phyloP scores from a whole-genome alignment of 225 moss, liverwort and hornwort genomes.

The Takakia lepidozioides region DNA sequence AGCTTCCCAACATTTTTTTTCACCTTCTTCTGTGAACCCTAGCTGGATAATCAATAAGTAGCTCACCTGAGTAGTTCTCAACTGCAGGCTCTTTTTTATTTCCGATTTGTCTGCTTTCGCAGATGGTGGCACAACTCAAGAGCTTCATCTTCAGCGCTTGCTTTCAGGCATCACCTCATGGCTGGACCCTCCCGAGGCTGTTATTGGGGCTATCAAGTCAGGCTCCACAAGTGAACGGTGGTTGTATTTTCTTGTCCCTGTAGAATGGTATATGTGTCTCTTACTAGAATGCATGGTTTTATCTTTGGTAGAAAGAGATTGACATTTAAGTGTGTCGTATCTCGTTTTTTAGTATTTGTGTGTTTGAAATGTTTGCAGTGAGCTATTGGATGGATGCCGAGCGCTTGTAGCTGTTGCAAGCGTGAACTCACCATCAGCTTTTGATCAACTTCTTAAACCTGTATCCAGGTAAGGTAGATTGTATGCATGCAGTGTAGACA shows the following conservation, averaged over 20 bases:
- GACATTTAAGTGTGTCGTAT: too few relatives aligned
- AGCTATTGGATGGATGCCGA: slow-evolving; percentile 90
- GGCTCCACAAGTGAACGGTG: slow-evolving; percentile 76
- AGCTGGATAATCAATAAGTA: too few relatives aligned
- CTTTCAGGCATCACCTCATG: slow-evolving; percentile 78
- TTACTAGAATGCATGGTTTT: not conserved
- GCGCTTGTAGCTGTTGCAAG: slow-evolving; percentile 80
- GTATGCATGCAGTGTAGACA: too few relatives aligned
- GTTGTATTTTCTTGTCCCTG: not conserved
- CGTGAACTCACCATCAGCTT: slow-evolving; percentile 90
- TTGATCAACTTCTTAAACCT: slow-evolving; percentile 88
- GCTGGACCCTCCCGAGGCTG: slow-evolving; percentile 90
- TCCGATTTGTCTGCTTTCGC: not conserved
- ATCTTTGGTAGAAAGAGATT: too few relatives aligned
- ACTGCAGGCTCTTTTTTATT: not conserved
- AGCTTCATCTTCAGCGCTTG: slow-evolving; percentile 91
- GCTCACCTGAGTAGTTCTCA: too few relatives aligned
- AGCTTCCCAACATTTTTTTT: too few relatives aligned
- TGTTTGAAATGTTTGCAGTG: too few relatives aligned
- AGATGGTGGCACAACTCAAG: slow-evolving; percentile 90
- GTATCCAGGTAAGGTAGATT: slow-evolving; percentile 50
- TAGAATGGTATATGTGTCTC: slow-evolving; percentile 3
- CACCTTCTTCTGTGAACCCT: too few relatives aligned
- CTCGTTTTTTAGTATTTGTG: too few relatives aligned
- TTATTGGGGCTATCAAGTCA: slow-evolving; percentile 59